Evolutionary conservation across 2,329 filamentous ascomycete genomes (phyloP).

Genomic region (Colletotrichum limetticola): DNA sequence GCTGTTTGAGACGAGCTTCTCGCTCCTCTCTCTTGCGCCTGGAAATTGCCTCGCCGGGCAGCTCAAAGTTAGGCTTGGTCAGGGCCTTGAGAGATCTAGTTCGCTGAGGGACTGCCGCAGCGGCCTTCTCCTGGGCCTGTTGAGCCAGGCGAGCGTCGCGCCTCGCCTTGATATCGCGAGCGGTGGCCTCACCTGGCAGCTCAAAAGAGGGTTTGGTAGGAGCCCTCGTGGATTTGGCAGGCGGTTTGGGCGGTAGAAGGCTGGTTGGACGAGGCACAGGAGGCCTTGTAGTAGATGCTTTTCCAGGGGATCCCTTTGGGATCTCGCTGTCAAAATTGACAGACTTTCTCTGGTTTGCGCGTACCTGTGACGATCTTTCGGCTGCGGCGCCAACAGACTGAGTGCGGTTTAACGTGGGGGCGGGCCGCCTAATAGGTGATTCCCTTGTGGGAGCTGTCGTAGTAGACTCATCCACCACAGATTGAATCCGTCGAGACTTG

Average conservation of each 20-base stretch:
- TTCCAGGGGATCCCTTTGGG: slow-evolving; percentile 36
- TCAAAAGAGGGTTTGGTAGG: slow-evolving; percentile 68
- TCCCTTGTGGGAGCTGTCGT: not conserved
- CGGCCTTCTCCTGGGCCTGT: slow-evolving; percentile 38
- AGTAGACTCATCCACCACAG: not conserved
- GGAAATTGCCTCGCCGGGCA: slow-evolving; percentile 71
- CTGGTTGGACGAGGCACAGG: slow-evolving; percentile 49
- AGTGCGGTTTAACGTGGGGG: slow-evolving; percentile 36
- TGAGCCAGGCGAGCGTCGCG: slow-evolving; percentile 64
- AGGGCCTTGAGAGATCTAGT: slow-evolving; percentile 63
- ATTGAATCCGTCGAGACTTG: slow-evolving; percentile 13
- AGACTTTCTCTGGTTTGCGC: slow-evolving; percentile 54
- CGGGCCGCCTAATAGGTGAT: not conserved
- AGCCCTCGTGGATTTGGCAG: slow-evolving; percentile 63
- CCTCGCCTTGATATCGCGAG: slow-evolving; percentile 67
- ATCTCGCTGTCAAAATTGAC: slow-evolving; percentile 41
- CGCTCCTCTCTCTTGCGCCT: slow-evolving; percentile 65
- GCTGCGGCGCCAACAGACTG: slow-evolving; percentile 53
- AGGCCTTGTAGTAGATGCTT: slow-evolving; percentile 39
- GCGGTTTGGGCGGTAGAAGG: slow-evolving; percentile 57
- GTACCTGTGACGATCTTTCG: slow-evolving; percentile 49
- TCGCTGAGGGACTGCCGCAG: slow-evolving; percentile 50
- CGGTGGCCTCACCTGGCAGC: slow-evolving; percentile 71
- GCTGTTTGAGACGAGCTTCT: slow-evolving; percentile 63
- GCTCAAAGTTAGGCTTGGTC: slow-evolving; percentile 67